Evolutionary conservation across 2,329 filamentous ascomycete genomes (phyloP).

Genomic region (Cytospora paraplurivora): DNA sequence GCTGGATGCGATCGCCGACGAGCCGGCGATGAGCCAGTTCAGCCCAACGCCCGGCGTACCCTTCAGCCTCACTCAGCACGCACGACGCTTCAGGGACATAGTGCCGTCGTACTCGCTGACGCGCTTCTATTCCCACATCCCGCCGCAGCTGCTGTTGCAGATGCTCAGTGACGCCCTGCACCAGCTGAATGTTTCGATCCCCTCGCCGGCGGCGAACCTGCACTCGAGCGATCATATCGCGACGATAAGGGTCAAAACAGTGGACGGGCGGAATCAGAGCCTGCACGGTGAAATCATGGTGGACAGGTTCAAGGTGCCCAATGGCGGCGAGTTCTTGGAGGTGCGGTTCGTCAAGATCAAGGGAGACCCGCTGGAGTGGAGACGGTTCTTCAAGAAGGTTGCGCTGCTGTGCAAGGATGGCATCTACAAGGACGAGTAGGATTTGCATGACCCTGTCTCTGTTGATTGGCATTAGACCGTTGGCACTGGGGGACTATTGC

Average conservation of each 20-base stretch:
- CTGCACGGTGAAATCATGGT: constrained; percentile 76
- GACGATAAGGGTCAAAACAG: constrained; percentile 72
- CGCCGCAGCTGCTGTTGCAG: constrained; percentile 73
- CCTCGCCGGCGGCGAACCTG: constrained; percentile 45
- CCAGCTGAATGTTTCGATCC: constrained; percentile 78
- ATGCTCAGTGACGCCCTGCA: constrained; percentile 81
- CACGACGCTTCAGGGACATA: constrained; percentile 86
- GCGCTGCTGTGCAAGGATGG: constrained; percentile 84
- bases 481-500: constrained; percentile 4
- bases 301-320: constrained; percentile 62
- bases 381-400: constrained; percentile 95
- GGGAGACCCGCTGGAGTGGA: constrained; percentile 95
- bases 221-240: constrained; percentile 58
- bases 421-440: constrained; percentile 62
- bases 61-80: constrained; percentile 83
- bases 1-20: constrained; percentile 73
- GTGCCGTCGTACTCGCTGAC: constrained; percentile 85
- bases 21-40: constrained; percentile 87
- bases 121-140: constrained; percentile 86
- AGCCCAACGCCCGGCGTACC: constrained; percentile 76
- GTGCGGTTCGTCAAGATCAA: constrained; percentile 93
- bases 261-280: constrained; percentile 71
- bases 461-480: neutral
- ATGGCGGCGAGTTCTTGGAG: constrained; percentile 68
- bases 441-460: constrained; percentile 2